phyloP scores from a whole-genome alignment of 495 filamentous ascomycete species.

The Cercophora samala region DNA sequence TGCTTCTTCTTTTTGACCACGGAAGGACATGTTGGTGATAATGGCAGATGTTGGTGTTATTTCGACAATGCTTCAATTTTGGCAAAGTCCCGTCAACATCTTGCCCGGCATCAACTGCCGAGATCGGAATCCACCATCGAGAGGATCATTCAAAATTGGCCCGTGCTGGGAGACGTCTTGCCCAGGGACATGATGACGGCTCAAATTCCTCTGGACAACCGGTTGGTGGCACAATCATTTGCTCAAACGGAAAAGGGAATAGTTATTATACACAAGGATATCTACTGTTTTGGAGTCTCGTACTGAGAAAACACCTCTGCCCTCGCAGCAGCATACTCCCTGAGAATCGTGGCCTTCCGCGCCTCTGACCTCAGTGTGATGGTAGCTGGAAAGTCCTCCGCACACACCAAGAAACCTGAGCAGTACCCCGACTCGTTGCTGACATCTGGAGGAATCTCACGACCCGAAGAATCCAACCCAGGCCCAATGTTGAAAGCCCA shows the following conservation, averaged over 20 bases:
- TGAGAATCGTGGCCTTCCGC: constrained; percentile 21
- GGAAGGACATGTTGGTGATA: not conserved
- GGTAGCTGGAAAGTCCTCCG: constrained; percentile 28
- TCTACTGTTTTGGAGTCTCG: constrained; percentile 18
- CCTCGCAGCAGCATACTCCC: constrained; percentile 32
- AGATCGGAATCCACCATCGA: too few relatives aligned
- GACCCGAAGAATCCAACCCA: constrained; percentile 27
- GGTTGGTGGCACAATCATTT: not conserved
- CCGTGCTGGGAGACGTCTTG: too few relatives aligned
- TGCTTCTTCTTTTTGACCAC: not conserved
- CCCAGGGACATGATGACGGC: too few relatives aligned
- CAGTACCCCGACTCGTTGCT: constrained; percentile 32
- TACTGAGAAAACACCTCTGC: constrained; percentile 23
- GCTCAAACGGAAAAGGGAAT: not conserved
- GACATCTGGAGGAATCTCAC: constrained; percentile 27
- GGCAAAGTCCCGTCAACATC: too few relatives aligned
- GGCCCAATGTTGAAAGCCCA: constrained; percentile 49
- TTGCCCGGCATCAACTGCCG: too few relatives aligned
- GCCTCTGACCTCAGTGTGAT: constrained; percentile 29
- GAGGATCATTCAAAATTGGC: too few relatives aligned
- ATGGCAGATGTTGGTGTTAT: not conserved
- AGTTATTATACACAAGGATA: not conserved
- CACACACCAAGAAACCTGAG: constrained; percentile 42
- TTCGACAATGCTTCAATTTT: too few relatives aligned
- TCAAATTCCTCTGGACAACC: too few relatives aligned